A percentile compares a stretch with the other conserved stretches of the same genome.
These are phyloP conservation scores for Hymenoscyphus albidus DNA, from an alignment of 2,329 filamentous ascomycete species.

Conservation along the genomic window DNA sequence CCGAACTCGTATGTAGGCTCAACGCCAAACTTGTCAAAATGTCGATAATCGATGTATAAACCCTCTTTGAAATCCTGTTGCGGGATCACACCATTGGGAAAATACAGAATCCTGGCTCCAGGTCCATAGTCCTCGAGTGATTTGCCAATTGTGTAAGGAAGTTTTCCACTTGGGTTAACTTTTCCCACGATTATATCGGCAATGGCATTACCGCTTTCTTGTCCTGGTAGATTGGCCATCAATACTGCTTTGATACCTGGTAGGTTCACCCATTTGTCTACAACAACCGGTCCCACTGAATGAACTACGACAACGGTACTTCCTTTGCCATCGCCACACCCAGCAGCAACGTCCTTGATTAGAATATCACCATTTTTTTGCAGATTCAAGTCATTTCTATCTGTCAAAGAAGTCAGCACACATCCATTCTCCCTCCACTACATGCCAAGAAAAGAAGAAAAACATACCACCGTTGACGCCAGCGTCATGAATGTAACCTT, in stretches of 20 bases:
- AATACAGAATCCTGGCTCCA: constrained; percentile 64
- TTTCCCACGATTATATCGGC: constrained; percentile 76
- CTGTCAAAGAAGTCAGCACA: no score
- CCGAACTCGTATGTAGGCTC: constrained; percentile 82
- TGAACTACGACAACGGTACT: constrained; percentile 82
- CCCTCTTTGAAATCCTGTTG: constrained; percentile 83
- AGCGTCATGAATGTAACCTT: constrained; percentile 64
- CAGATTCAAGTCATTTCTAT: constrained; percentile 71
- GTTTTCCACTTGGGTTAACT: constrained; percentile 64
- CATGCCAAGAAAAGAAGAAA: no score
- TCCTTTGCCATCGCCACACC: constrained; percentile 60
- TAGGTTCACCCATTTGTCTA: constrained; percentile 77
- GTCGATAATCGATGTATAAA: constrained; percentile 83
- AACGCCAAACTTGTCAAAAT: constrained; percentile 75
- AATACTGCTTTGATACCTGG: constrained; percentile 75
- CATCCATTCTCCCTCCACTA: no score
- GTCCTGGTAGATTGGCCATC: constrained; percentile 79
- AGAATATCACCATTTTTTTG: constrained; percentile 77
- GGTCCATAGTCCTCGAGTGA: constrained; percentile 71
- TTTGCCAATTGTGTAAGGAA: constrained; percentile 85
- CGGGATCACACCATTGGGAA: constrained; percentile 64
- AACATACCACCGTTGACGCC: constrained; percentile 59
- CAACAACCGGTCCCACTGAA: constrained; percentile 74
- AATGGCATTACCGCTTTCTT: constrained; percentile 81
- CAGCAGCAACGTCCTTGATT: constrained; percentile 64